phyloP scores from a whole-genome alignment of 306 rosid species.

The Clitoria ternatea region DNA sequence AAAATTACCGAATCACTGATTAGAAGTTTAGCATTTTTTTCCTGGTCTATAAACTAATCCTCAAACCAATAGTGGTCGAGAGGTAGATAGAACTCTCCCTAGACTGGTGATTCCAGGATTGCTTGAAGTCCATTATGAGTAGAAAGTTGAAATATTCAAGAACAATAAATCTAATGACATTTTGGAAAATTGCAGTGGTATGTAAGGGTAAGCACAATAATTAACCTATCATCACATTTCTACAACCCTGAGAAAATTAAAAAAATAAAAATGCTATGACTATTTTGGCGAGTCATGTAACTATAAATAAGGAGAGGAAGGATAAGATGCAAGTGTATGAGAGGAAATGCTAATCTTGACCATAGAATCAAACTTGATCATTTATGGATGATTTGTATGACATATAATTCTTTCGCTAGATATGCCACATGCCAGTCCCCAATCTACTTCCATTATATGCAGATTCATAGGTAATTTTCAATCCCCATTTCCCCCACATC shows the following conservation, averaged over 20 bases:
- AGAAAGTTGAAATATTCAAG: background rate
- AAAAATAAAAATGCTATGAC: background rate
- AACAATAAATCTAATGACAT: background rate
- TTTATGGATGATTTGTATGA: background rate
- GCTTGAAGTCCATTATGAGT: background rate
- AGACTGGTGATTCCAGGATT: background rate
- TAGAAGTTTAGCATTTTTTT: background rate
- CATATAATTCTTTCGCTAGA: too few relatives aligned
- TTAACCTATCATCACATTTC: background rate
- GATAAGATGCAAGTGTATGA: background rate
- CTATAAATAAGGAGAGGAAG: background rate
- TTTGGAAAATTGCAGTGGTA: conserved; percentile 1
- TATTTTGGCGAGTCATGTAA: background rate
- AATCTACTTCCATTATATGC: background rate
- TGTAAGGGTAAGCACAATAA: background rate
- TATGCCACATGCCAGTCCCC: background rate
- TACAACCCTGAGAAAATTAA: background rate
- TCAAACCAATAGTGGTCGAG: background rate
- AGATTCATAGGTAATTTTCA: background rate
- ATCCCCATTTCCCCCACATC: background rate
- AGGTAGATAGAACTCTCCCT: background rate
- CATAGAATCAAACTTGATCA: background rate
- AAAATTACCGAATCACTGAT: background rate
- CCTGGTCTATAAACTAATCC: background rate
- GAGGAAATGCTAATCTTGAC: background rate